Conservation (phyloP, 192 early-diverging fungal genomes). For the Backusella tarrabulga region DNA sequence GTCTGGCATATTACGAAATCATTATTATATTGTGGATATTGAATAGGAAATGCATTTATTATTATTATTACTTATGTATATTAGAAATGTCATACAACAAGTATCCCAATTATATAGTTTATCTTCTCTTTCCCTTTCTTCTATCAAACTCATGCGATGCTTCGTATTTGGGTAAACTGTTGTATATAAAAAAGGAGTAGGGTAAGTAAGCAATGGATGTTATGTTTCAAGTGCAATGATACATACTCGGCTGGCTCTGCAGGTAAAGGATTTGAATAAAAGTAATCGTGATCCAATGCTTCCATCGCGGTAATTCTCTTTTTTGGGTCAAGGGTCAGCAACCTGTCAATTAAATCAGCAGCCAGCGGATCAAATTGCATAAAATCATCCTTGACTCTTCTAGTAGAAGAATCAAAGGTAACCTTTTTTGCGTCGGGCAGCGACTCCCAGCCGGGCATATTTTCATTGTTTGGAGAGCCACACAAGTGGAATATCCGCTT, state of each 20-base stretch:
- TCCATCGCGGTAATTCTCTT: conserved; percentile 69
- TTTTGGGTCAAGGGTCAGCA: conserved; percentile 77
- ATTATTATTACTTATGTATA: too few relatives aligned
- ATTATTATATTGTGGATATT: background rate
- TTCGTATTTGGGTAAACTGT: conserved; percentile 68
- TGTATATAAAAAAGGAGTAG: background rate
- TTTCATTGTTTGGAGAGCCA: conserved; percentile 80
- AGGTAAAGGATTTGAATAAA: conserved; percentile 70
- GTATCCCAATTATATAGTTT: background rate
- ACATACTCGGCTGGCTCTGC: conserved; percentile 64
- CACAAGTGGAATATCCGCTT: conserved; percentile 87
- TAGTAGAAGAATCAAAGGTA: conserved; percentile 49
- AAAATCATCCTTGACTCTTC: conserved; percentile 64
- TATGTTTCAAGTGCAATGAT: background rate
- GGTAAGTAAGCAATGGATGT: background rate
- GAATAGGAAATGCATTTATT: background rate
- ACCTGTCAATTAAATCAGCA: conserved; percentile 73
- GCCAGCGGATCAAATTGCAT: conserved; percentile 54
- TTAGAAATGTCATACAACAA: too few relatives aligned
- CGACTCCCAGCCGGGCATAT: conserved; percentile 74
- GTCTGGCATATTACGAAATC: background rate
- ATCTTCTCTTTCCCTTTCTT: conserved; percentile 29
- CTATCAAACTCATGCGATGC: conserved; percentile 80
- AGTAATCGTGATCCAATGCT: conserved; percentile 82
- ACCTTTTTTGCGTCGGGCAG: conserved; percentile 57